Evolutionary conservation across 2,329 filamentous ascomycete species (phyloP).

Genomic region (Simplicillium sp.): DNA sequence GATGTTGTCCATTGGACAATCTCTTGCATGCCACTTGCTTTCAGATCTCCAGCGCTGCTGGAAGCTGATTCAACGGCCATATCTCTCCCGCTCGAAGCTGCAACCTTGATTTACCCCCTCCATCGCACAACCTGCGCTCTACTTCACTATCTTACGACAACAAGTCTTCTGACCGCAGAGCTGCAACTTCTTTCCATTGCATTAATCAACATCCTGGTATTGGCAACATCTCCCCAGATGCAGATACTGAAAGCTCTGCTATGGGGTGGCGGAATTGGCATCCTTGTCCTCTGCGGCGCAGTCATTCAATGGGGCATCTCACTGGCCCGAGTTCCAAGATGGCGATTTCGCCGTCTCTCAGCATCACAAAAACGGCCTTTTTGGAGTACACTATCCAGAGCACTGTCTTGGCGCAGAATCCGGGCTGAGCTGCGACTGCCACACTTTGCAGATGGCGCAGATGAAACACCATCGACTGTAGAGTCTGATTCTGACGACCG

Average conservation of each 20-base stretch:
- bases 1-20: conserved; percentile 72
- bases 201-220: conserved; percentile 71
- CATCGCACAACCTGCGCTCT: conserved; percentile 69
- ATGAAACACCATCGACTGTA: neutral
- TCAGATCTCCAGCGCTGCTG: conserved; percentile 27
- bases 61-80: conserved; percentile 12
- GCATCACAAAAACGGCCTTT: conserved; percentile 22
- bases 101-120: conserved; percentile 67
- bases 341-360: conserved; percentile 64
- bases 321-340: conserved; percentile 79
- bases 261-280: conserved; percentile 70
- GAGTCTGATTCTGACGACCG: neutral
- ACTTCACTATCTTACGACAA: conserved; percentile 74
- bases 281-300: conserved; percentile 64
- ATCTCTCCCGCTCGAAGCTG: conserved; percentile 42
- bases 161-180: conserved; percentile 79
- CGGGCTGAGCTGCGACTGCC: conserved; percentile 26
- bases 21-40: conserved; percentile 56
- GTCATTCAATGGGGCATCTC: conserved; percentile 77
- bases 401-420: conserved; percentile 36
- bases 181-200: conserved; percentile 77
- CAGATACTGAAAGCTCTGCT: conserved; percentile 77
- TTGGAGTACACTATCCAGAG: conserved; percentile 29
- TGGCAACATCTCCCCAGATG: conserved; percentile 72
- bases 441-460: conserved; percentile 17